Percentiles rank a stretch among this genome's conserved stretches.
Evolutionary conservation across 495 filamentous ascomycete genomes (phyloP).

Genomic region (Hypoxylon intermedium): DNA sequence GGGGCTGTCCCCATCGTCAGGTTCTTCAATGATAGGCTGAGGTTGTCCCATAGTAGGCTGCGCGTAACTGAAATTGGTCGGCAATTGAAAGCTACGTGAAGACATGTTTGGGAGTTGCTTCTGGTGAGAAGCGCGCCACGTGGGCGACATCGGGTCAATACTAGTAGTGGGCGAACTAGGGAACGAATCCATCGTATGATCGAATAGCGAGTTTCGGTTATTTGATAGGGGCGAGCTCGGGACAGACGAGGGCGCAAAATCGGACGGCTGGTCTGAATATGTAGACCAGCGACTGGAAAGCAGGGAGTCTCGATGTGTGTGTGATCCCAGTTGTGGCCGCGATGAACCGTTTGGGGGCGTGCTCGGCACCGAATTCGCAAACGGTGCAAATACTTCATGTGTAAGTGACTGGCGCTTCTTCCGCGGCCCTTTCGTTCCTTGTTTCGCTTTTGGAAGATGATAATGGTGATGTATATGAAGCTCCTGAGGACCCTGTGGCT

Average conservation of each 20-base stretch:
- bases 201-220: slow-evolving; percentile 78
- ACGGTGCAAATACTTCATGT: slow-evolving; percentile 66
- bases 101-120: slow-evolving; percentile 64
- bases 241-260: slow-evolving; percentile 71
- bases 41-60: slow-evolving; percentile 21
- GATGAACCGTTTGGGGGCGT: slow-evolving; percentile 48
- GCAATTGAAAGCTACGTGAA: slow-evolving; percentile 51
- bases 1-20: slow-evolving; percentile 28
- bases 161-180: slow-evolving; percentile 79
- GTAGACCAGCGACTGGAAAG: slow-evolving; percentile 68
- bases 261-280: slow-evolving; percentile 66
- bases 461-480: slow-evolving; percentile 94
- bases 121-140: slow-evolving; percentile 56
- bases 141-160: slow-evolving; percentile 64
- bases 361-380: slow-evolving; percentile 44
- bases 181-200: slow-evolving; percentile 66
- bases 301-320: slow-evolving; percentile 67
- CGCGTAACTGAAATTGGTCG: slow-evolving; percentile 28
- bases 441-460: slow-evolving; percentile 68
- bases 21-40: slow-evolving; percentile 41
- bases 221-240: slow-evolving; percentile 82
- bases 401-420: slow-evolving; percentile 72
- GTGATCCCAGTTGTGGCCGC: slow-evolving; percentile 62
- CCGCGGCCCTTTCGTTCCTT: slow-evolving; percentile 69
- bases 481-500: slow-evolving; percentile 67